Conservation (phyloP, 805 yeast species). For the Cyberlindnera americana region DNA sequence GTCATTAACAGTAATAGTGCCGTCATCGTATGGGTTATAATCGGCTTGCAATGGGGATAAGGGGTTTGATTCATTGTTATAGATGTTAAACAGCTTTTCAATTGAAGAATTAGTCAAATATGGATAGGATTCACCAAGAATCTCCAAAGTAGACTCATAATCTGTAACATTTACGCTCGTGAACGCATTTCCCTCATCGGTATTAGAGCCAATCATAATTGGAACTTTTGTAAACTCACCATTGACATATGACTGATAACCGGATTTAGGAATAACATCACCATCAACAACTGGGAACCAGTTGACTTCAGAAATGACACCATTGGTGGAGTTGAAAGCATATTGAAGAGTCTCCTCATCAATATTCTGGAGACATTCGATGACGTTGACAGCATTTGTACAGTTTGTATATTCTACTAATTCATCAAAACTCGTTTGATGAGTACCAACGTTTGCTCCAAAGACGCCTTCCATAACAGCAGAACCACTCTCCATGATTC, state of each 20-base stretch:
- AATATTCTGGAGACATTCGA: slow-evolving; percentile 16
- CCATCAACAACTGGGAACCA: slow-evolving; percentile 18
- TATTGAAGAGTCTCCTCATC: slow-evolving; percentile 7
- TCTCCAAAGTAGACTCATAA: slow-evolving; percentile 3
- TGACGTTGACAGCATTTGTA: slow-evolving; percentile 8
- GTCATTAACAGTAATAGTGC: slow-evolving; percentile 1
- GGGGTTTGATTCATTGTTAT: slow-evolving; percentile 5
- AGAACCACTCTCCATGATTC: slow-evolving; percentile 18
- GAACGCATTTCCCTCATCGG: slow-evolving; percentile 22
- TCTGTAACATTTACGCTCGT: slow-evolving; percentile 1
- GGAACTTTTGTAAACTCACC: slow-evolving; percentile 22
- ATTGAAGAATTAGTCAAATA: slow-evolving; percentile 11
- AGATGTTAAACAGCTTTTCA: slow-evolving; percentile 4
- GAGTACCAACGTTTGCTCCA: slow-evolving; percentile 5
- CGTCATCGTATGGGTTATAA: slow-evolving; percentile 6
- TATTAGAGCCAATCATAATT: slow-evolving; percentile 22
- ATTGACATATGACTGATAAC: slow-evolving; percentile 7
- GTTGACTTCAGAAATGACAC: not conserved
- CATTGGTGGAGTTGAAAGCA: slow-evolving; percentile 17
- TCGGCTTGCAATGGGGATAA: slow-evolving; percentile 16
- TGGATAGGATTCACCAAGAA: slow-evolving; percentile 1
- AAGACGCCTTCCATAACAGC: slow-evolving; percentile 5
- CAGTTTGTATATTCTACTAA: slow-evolving; percentile 14
- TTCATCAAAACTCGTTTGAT: slow-evolving; percentile 6
- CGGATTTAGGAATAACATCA: slow-evolving; percentile 16